These are phyloP conservation scores for Tremella mesenterica DNA, from an alignment of 768 basidiomycete species.

Conservation along the genomic window DNA sequence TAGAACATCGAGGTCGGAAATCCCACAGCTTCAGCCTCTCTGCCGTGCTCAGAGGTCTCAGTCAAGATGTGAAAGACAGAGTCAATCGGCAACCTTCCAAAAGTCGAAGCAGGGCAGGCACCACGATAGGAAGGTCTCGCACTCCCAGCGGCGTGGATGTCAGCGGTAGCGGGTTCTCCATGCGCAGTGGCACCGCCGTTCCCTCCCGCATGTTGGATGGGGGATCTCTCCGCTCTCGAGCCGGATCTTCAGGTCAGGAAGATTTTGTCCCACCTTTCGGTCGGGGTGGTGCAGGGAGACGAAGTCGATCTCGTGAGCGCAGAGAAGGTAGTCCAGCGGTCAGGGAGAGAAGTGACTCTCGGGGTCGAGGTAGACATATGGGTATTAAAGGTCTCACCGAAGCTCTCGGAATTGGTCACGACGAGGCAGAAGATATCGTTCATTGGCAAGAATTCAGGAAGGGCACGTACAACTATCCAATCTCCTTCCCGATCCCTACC, in stretches of 20 bases:
- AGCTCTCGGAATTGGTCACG: constrained; percentile 27
- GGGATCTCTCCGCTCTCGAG: background rate
- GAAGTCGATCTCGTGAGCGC: constrained; percentile 2
- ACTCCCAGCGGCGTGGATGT: background rate
- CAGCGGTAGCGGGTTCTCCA: background rate
- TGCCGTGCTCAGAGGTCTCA: constrained; percentile 8
- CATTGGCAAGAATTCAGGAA: constrained; percentile 80
- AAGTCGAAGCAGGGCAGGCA: background rate
- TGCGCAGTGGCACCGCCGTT: constrained; percentile 6
- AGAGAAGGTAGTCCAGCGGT: constrained; percentile 6
- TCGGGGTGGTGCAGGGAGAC: constrained; percentile 33
- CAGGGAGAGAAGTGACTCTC: constrained; percentile 29
- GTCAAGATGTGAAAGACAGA: constrained; percentile 1
- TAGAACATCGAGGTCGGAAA: constrained; percentile 23
- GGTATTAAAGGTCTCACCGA: constrained; percentile 43
- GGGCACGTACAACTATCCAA: constrained; percentile 91
- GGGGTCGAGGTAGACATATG: constrained; percentile 42
- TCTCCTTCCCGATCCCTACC: constrained; percentile 77
- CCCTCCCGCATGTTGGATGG: constrained; percentile 2
- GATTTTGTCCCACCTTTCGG: constrained; percentile 32
- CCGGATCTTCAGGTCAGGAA: background rate
- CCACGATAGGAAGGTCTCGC: constrained; percentile 1
- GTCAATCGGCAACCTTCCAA: constrained; percentile 4
- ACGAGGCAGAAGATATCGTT: constrained; percentile 39
- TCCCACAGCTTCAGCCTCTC: constrained; percentile 35